Evolutionary conservation across 2,329 filamentous ascomycete genomes (phyloP), one percentile per base, ranked within the genome.

Genomic region (Cladophialophora bantiana): DNA sequence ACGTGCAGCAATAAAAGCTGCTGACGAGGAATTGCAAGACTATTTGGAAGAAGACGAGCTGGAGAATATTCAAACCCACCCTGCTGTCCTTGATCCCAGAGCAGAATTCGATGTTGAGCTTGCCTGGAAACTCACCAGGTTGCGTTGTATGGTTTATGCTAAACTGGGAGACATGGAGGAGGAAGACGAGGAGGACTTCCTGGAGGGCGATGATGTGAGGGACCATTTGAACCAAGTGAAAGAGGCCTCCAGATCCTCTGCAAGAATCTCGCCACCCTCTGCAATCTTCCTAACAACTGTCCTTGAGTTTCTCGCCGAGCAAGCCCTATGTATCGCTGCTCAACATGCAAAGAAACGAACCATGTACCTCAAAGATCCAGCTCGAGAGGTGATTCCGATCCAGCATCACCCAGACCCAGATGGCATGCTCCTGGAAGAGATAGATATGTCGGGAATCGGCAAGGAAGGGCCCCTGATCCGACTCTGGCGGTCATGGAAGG

Each of bases 111-210:
- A 98, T 76, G 82, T 96, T n/a, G 92, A 97, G 76, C 84, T 94
- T 64, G 90, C 94, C 18, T 99, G 95, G 94, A 97, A 96, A 81
- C 87, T 95, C 72, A 95, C 94, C 0, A 88, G 95, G 62, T 81
- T 99, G 74, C 88, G 95, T 68, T 97, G 95, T 78, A 99, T 99
- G 95, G 94, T 99, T 26, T 98, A 98, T 77, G 98, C 94, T 7
- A 94, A 95, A 7, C 83, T 99, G 6, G 95, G 95, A 53, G 94
- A 99, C 75, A 89, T 99, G 85, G 96, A 99, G 78, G 95, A 99
- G 80, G 94, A 98, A 72, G 95, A 99, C 71, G 95, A 98, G 78
- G 94, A 97, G 75, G 88, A 89, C 59, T 92, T 92, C 75, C 91
- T 96, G 76, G 89, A 93, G 70, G 88, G 93, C 73, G 93, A 95